phyloP scores from a whole-genome alignment of 2,329 filamentous ascomycete genomes.

The Pseudogymnoascus sp. region DNA sequence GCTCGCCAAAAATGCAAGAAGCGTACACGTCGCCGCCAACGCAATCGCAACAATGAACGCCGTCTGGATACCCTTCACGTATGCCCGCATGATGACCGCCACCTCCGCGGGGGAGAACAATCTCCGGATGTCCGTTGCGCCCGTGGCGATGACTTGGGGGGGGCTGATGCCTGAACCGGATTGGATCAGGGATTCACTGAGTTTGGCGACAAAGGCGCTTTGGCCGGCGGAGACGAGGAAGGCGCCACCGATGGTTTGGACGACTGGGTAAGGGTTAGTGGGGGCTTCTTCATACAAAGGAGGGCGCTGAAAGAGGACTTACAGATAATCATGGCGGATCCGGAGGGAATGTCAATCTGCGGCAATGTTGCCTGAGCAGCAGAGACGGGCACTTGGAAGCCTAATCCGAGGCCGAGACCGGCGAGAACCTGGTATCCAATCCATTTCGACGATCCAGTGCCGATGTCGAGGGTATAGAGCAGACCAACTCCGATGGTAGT shows the following conservation, averaged over 20 bases:
- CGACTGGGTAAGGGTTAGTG: constrained; percentile 34
- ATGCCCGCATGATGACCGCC: constrained; percentile 35
- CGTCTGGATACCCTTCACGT: constrained; percentile 26
- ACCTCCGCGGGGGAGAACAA: constrained; percentile 31
- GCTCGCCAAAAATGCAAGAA: not conserved
- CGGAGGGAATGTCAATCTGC: constrained; percentile 46
- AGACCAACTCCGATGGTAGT: constrained; percentile 39
- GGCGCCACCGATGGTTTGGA: constrained; percentile 52
- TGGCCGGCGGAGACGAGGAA: constrained; percentile 52
- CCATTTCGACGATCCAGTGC: constrained; percentile 41
- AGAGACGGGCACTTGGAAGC: constrained; percentile 44
- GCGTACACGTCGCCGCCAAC: constrained; percentile 17
- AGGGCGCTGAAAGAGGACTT: not conserved
- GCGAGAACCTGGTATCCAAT: constrained; percentile 47
- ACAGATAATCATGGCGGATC: constrained; percentile 45
- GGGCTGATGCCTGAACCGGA: constrained; percentile 29
- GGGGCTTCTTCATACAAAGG: not conserved
- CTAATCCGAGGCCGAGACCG: constrained; percentile 41
- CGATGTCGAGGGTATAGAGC: constrained; percentile 33
- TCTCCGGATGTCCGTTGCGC: constrained; percentile 35
- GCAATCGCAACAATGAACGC: constrained; percentile 26
- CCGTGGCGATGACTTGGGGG: constrained; percentile 33
- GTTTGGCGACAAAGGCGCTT: constrained; percentile 35
- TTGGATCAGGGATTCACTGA: constrained; percentile 21
- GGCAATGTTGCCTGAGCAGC: constrained; percentile 44